Percentiles rank a stretch among this genome's conserved stretches.
These are phyloP conservation scores for Marchantia paleacea DNA, from an alignment of 225 moss, liverwort and hornwort genomes.

Conservation along the genomic window DNA sequence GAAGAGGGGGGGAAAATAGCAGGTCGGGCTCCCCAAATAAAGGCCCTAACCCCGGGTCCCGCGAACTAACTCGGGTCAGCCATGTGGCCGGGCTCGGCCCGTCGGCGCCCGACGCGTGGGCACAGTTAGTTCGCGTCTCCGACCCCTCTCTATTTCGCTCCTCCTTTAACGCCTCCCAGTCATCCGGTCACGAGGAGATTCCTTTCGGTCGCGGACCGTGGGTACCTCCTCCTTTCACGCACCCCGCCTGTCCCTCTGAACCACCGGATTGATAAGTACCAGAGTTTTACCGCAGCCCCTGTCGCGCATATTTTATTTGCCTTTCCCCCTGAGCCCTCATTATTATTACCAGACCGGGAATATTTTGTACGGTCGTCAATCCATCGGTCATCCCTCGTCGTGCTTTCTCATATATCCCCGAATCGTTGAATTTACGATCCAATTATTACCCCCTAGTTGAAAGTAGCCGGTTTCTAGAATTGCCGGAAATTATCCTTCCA, in stretches of 20 bases:
- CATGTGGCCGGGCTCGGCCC: not conserved
- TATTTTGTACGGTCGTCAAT: conserved; percentile 26
- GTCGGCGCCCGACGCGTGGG: conserved; percentile 12
- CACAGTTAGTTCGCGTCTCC: not conserved
- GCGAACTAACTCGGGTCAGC: not conserved
- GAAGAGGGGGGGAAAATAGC: not conserved
- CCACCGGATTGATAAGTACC: conserved; percentile 29
- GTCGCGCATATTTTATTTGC: not conserved
- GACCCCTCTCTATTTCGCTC: not conserved
- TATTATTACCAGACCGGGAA: conserved; percentile 27
- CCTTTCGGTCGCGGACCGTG: conserved; percentile 17
- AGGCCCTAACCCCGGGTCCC: conserved; percentile 5
- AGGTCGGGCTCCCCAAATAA: conserved; percentile 9
- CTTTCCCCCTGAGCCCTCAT: not conserved
- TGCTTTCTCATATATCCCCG: not conserved
- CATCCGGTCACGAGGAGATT: conserved; percentile 39
- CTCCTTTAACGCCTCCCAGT: conserved; percentile 17
- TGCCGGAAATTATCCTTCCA: conserved; percentile 1
- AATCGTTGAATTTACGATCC: conserved; percentile 3
- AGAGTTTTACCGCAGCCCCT: conserved; percentile 16
- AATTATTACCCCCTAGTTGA: not conserved
- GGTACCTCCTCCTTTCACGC: conserved; percentile 7
- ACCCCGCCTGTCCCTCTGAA: conserved; percentile 19
- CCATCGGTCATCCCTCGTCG: conserved; percentile 28
- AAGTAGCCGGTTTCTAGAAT: not conserved